Evolutionary conservation across 164 flowering plant genomes (phyloP).

Genomic region (Vitis rupestris): DNA sequence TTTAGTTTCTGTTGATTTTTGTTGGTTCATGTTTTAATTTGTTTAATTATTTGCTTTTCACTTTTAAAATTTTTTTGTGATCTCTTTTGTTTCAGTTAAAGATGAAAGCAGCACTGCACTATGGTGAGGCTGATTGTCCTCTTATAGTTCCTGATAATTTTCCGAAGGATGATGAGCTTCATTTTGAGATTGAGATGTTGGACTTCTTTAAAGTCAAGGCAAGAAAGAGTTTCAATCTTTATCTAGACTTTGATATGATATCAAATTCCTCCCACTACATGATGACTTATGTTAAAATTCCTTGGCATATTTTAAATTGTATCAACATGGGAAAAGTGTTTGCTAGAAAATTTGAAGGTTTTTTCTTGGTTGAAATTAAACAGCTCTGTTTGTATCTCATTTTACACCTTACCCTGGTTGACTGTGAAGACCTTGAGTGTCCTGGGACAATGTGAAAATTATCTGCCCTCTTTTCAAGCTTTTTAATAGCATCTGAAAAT

Average conservation of each 20-base stretch:
- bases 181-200: constrained; percentile 92
- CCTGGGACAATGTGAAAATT: no score
- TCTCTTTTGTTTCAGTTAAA: constrained; percentile 58
- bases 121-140: constrained; percentile 90
- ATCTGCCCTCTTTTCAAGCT: no score
- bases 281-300: neutral
- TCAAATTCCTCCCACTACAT: neutral
- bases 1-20: neutral
- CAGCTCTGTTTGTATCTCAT: no score
- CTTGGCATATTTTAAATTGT: neutral
- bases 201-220: constrained; percentile 88
- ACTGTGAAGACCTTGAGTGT: no score
- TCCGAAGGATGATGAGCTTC: constrained; percentile 89
- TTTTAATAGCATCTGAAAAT: no score
- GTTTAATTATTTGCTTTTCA: neutral
- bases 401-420: no score
- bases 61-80: neutral
- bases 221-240: constrained; percentile 15
- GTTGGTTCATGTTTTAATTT: neutral
- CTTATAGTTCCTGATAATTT: constrained; percentile 60
- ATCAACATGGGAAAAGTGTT: neutral
- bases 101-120: constrained; percentile 92
- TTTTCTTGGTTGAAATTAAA: neutral
- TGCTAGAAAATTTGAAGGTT: neutral
- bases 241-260: neutral